Percentiles rank a stretch among this genome's conserved stretches.
Conservation (phyloP, 495 filamentous ascomycete genomes). For the Endocarpon pusillum region DNA sequence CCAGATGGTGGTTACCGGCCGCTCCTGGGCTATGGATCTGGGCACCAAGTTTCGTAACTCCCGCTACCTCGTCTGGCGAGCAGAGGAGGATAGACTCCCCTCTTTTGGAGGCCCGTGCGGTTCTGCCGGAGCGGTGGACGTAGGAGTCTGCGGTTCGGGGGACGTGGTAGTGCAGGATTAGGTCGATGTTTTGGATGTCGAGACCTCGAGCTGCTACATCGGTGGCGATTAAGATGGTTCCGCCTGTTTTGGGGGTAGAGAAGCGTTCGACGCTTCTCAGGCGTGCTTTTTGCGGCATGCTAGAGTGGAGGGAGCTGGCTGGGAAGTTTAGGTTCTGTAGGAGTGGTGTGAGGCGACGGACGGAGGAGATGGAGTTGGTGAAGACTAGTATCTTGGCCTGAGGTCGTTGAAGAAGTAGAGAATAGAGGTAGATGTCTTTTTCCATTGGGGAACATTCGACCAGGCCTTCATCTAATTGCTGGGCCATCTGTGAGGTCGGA, state of each 20-base stretch:
- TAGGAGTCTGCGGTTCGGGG: conserved; percentile 84
- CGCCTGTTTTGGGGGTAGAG: conserved; percentile 36
- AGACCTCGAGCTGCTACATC: conserved; percentile 94
- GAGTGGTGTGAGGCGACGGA: conserved; percentile 70
- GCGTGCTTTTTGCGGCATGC: conserved; percentile 94
- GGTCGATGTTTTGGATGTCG: conserved; percentile 75
- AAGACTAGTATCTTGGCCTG: conserved; percentile 70
- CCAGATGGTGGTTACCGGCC: conserved; percentile 34
- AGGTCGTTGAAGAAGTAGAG: conserved; percentile 67
- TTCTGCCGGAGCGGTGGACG: conserved; percentile 89
- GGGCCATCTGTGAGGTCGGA: conserved; percentile 70
- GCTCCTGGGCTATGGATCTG: conserved; percentile 55
- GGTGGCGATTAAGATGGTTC: conserved; percentile 74
- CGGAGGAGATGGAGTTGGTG: conserved; percentile 86
- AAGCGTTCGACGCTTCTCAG: conserved; percentile 85
- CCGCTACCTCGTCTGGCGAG: conserved; percentile 75
- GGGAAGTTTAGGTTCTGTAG: conserved; percentile 69
- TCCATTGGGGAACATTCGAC: conserved; percentile 84
- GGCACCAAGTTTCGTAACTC: conserved; percentile 63
- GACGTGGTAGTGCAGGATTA: conserved; percentile 88
- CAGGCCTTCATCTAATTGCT: conserved; percentile 70
- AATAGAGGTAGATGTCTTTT: conserved; percentile 93
- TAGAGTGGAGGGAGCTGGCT: conserved; percentile 67
- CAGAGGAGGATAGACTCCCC: conserved; percentile 79
- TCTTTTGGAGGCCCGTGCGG: conserved; percentile 60